Conservation (phyloP, 495 filamentous ascomycete genomes). For the Aspergillus cristatus region DNA sequence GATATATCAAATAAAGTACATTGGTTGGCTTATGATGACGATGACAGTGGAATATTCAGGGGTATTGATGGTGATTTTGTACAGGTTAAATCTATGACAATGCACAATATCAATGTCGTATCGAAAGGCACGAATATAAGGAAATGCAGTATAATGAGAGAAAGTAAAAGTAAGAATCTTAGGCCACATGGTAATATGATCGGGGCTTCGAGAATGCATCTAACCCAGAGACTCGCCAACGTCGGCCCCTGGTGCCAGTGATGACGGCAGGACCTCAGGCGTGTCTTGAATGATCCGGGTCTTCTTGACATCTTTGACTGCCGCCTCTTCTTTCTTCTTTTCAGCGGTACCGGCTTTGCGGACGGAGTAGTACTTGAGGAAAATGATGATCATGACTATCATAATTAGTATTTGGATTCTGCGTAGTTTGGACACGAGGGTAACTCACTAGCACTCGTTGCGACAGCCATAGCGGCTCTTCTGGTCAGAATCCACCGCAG, state of each 20-base stretch:
- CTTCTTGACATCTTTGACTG: conserved; percentile 11
- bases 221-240: conserved; percentile 33
- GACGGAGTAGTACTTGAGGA: conserved; percentile 36
- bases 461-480: conserved; percentile 73
- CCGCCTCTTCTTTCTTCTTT: conserved; percentile 25
- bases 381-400: conserved; percentile 39
- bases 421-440: background rate
- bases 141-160: conserved; percentile 1
- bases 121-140: background rate
- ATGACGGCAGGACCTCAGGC: background rate
- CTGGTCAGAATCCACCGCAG: conserved; percentile 85
- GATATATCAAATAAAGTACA: too few relatives aligned
- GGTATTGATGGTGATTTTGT: too few relatives aligned
- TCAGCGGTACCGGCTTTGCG: conserved; percentile 19
- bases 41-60: too few relatives aligned
- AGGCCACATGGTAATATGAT: too few relatives aligned
- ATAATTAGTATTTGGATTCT: conserved; percentile 12
- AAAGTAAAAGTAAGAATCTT: background rate
- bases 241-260: background rate
- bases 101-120: too few relatives aligned
- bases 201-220: too few relatives aligned
- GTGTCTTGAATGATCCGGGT: too few relatives aligned
- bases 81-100: too few relatives aligned
- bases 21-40: too few relatives aligned
- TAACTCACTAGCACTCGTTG: conserved; percentile 30